These are phyloP conservation scores for Mimosa bimucronata DNA, from an alignment of 306 rosid genomes.

Conservation along the genomic window DNA sequence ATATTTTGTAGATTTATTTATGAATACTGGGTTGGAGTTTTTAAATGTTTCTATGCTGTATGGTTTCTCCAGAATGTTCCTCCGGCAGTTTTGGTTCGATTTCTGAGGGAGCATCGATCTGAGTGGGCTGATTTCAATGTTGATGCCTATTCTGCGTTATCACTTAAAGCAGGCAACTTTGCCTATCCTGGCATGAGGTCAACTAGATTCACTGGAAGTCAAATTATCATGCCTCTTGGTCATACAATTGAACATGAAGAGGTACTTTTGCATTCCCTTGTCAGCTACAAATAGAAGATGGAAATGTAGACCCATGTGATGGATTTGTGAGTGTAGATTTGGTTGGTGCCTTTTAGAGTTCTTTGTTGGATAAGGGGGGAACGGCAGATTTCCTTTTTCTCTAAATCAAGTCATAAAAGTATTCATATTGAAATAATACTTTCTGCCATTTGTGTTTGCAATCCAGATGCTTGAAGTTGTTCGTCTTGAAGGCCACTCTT, in stretches of 20 bases:
- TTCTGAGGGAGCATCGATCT: conserved; percentile 81
- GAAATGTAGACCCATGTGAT: neutral
- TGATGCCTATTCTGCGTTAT: conserved; percentile 70
- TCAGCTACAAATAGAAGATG: neutral
- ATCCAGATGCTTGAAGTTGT: conserved; percentile 76
- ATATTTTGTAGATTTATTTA: neutral
- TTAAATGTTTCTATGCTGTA: neutral
- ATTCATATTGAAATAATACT: neutral
- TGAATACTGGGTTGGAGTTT: neutral
- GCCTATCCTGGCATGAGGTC: conserved; percentile 79
- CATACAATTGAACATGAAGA: conserved; percentile 77
- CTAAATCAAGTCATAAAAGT: neutral
- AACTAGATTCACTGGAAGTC: conserved; percentile 78
- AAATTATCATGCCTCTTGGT: conserved; percentile 77
- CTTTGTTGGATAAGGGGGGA: neutral
- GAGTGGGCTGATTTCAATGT: conserved; percentile 90
- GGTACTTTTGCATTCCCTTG: conserved; percentile 39
- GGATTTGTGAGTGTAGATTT: conserved; percentile 9
- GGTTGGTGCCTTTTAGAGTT: neutral
- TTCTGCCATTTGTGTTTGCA: conserved; percentile 7
- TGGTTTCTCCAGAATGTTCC: conserved; percentile 62
- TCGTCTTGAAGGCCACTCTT: conserved; percentile 75
- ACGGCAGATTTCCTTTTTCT: conserved; percentile 7
- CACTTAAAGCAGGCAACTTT: conserved; percentile 64
- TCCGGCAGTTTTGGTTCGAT: conserved; percentile 75